Conservation (phyloP, 305 asterid genomes). For the Striga hermonthica region DNA sequence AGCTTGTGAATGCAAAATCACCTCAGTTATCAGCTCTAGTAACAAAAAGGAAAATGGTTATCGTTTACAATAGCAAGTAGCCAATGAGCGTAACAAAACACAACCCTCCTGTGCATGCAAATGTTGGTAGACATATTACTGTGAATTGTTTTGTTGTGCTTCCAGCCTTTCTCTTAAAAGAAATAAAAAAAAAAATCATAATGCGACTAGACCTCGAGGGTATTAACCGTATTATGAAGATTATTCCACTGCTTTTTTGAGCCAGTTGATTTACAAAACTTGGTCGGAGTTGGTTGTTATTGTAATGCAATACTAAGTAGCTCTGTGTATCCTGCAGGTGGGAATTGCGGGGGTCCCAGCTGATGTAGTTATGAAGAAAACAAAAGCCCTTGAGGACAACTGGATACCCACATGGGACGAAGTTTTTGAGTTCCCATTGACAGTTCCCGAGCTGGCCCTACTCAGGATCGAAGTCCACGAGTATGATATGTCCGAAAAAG, state of each 20-base stretch:
- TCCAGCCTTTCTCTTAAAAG: too few species aligned
- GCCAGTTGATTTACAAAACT: slow-evolving; percentile 1
- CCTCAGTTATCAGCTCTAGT: background rate
- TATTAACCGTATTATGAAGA: background rate
- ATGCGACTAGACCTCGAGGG: background rate
- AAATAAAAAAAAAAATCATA: background rate
- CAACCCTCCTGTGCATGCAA: too few species aligned
- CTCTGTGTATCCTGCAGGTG: slow-evolving; percentile 40
- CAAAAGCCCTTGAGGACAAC: slow-evolving; percentile 55
- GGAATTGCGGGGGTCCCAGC: slow-evolving; percentile 77
- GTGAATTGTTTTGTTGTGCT: too few species aligned
- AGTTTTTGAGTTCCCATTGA: slow-evolving; percentile 57
- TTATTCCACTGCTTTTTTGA: background rate
- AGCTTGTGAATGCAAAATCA: background rate
- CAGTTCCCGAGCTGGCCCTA: slow-evolving; percentile 74
- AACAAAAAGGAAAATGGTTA: background rate
- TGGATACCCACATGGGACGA: slow-evolving; percentile 87
- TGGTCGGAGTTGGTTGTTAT: background rate
- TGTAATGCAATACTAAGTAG: slow-evolving; percentile 3
- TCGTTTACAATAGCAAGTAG: background rate
- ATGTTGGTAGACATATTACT: too few species aligned
- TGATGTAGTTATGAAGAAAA: slow-evolving; percentile 59
- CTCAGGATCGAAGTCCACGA: slow-evolving; percentile 74
- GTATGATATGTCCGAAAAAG: slow-evolving; percentile 61
- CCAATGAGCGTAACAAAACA: too few species aligned